Evolutionary conservation across 2,329 filamentous ascomycete genomes (phyloP), one percentile per base, ranked within the genome.

Genomic region (Ceratocystis alfenasii): DNA sequence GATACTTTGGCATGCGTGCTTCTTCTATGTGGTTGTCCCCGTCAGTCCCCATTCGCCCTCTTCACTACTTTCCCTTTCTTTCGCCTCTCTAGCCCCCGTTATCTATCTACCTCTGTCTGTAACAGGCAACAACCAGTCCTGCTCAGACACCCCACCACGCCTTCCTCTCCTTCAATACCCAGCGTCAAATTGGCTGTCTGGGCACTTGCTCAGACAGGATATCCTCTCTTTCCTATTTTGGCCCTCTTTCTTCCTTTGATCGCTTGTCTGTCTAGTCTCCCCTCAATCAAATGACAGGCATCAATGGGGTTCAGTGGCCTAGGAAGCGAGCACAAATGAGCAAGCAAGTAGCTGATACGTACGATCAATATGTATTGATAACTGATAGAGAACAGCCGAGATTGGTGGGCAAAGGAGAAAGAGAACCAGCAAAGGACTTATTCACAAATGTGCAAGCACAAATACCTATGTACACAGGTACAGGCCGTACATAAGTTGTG

Each of bases 171-270:
- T 15, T 53, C 48, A 22, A 20, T 15, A 20, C 20, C 20, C 20
- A 25, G 20, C 8, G 8, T 28, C 48, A 25, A 25, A 25, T 50
- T 50, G 20, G 20, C 25, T 15, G 5, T 53, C 53, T n/a, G 5
- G 53, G 28, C 28, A 59, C 53, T 59, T 59, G 28, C 53, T 59
- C 15, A 10, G 33, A 12, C 50, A 12, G 22, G 4, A 30, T 15
- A 59, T 59, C 28, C 17, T 33, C 53, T 57, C 53, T 36, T 59
- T 59, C 53, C 28, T 59, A 59, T 59, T 59, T 17, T n/a, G 53
- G 48, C 25, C 20, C 22, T 33, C 53, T 59, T 59, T 20, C 46
- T 22, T 50, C 8, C 53, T 30, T 36, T 8, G 53, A 59, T 30
- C 48, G 20, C 48, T 25, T 3, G 20, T 15, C 20, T 15, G 8